Evolutionary conservation across 1,284 basidiomycete genomes (phyloP).

Genomic region (Sutorius eximius): DNA sequence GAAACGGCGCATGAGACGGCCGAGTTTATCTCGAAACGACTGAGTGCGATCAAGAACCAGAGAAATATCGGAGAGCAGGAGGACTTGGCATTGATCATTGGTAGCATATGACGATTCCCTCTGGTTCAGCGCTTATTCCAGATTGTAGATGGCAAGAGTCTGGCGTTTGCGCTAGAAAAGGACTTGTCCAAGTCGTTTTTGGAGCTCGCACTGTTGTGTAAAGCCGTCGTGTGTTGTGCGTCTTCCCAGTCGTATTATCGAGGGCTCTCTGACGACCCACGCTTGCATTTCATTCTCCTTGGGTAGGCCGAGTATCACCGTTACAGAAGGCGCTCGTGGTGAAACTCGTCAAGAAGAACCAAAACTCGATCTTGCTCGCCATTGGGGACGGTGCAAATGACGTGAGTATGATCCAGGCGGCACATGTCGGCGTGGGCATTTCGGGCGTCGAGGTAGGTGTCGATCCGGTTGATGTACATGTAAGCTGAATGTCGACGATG

Average conservation of each 20-base stretch:
- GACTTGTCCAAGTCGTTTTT: constrained; percentile 87
- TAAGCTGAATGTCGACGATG: neutral
- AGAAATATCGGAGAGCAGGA: constrained; percentile 88
- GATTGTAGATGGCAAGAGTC: constrained; percentile 85
- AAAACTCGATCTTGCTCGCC: constrained; percentile 87
- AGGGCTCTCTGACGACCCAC: neutral
- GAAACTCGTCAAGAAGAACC: constrained; percentile 97
- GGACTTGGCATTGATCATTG: constrained; percentile 94
- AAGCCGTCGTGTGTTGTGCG: constrained; percentile 96
- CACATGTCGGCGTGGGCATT: constrained; percentile 97
- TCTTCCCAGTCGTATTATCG: neutral
- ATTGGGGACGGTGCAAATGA: constrained; percentile 99
- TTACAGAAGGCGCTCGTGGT: constrained; percentile 98
- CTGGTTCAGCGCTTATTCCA: neutral
- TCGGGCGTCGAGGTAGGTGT: constrained; percentile 87
- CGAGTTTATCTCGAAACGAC: constrained; percentile 84
- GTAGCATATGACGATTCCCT: constrained; percentile 42
- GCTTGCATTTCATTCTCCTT: neutral
- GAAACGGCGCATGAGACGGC: constrained; percentile 80
- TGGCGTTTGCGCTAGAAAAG: constrained; percentile 92
- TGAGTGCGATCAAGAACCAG: constrained; percentile 92
- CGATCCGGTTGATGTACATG: no score
- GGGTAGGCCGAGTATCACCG: constrained; percentile 90
- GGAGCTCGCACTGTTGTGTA: constrained; percentile 97
- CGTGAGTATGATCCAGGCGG: constrained; percentile 95